A percentile compares a stretch with the other conserved stretches of the same genome.
Conservation (phyloP, 2,329 filamentous ascomycete species). For the Knoxdaviesia capensis region DNA sequence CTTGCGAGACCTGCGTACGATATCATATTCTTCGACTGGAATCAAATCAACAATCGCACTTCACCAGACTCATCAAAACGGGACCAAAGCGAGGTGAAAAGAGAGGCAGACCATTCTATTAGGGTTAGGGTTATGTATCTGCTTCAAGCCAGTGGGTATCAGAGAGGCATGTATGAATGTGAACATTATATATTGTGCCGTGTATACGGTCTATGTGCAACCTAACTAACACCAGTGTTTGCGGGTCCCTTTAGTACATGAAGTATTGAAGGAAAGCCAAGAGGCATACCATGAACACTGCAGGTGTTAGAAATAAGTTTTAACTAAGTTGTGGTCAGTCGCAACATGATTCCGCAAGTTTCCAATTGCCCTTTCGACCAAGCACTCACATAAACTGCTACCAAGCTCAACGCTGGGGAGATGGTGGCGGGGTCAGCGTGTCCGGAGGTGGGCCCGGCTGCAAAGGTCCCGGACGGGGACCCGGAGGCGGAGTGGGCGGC, state of each 20-base stretch:
- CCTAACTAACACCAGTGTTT: background rate
- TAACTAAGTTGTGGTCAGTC: background rate
- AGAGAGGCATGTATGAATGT: too few relatives aligned
- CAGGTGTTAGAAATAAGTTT: background rate
- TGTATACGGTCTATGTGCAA: too few relatives aligned
- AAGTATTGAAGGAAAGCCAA: background rate
- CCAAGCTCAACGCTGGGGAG: background rate
- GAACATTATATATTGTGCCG: too few relatives aligned
- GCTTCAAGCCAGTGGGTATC: too few relatives aligned
- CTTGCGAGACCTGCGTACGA: too few relatives aligned
- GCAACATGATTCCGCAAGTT: background rate
- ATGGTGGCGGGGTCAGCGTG: conserved; percentile 1
- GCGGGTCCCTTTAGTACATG: background rate
- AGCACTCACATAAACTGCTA: background rate
- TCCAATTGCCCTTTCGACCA: background rate
- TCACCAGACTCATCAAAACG: too few relatives aligned
- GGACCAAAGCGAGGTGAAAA: too few relatives aligned
- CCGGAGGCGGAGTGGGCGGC: conserved; percentile 1
- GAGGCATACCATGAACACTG: background rate
- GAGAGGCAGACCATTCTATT: too few relatives aligned
- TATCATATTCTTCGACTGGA: too few relatives aligned
- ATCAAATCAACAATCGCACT: too few relatives aligned
- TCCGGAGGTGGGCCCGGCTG: background rate
- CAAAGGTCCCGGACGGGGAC: conserved; percentile 1
- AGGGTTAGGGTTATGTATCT: too few relatives aligned